phyloP scores from a whole-genome alignment of 2,329 filamentous ascomycete genomes.

The Arthrobotrys sinensis region DNA sequence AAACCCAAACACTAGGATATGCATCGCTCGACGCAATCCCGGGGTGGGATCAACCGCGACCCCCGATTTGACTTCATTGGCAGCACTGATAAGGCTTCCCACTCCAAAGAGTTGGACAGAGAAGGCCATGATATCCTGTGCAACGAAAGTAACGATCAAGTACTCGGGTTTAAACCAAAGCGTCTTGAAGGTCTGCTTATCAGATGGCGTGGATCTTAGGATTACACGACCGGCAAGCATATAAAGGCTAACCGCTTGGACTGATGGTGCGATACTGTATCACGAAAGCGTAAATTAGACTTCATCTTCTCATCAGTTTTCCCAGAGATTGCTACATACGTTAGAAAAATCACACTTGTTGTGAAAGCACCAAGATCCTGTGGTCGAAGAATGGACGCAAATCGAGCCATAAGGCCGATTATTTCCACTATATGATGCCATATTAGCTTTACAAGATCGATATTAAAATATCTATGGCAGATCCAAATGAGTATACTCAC shows the following conservation, averaged over 20 bases:
- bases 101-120: conserved; percentile 33
- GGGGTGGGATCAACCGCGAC: not conserved
- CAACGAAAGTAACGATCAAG: conserved; percentile 16
- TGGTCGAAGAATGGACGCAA: conserved; percentile 20
- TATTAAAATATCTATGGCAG: too few species aligned
- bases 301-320: not conserved
- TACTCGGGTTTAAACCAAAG: conserved; percentile 18
- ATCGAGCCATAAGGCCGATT: conserved; percentile 26
- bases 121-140: conserved; percentile 26
- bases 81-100: conserved; percentile 17
- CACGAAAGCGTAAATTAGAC: not conserved
- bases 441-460: not conserved
- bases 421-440: conserved; percentile 34
- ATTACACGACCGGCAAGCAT: conserved; percentile 39
- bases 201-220: conserved; percentile 1
- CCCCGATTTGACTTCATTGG: not conserved
- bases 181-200: conserved; percentile 18
- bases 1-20: conserved; percentile 38
- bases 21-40: conserved; percentile 26
- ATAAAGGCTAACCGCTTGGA: conserved; percentile 39
- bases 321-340: conserved; percentile 5
- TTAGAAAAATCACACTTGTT: conserved; percentile 26
- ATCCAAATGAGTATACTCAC: conserved; percentile 25
- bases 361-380: conserved; percentile 24
- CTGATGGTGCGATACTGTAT: conserved; percentile 30